Evolutionary conservation across 495 filamentous ascomycete genomes (phyloP).

Genomic region (Neurospora pannonica): DNA sequence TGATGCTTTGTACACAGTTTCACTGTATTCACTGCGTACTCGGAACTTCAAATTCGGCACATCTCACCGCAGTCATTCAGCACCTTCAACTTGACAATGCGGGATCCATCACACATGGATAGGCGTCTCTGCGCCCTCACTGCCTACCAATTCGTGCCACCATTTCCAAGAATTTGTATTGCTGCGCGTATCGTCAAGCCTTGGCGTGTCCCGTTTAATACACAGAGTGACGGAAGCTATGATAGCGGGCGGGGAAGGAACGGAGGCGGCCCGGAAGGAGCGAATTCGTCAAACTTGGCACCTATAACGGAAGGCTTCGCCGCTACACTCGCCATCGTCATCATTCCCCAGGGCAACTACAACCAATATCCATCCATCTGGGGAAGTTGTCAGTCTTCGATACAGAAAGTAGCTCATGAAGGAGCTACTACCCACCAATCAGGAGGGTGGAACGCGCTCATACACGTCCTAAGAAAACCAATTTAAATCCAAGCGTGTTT

Average conservation of each 20-base stretch:
- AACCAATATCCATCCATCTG: background rate
- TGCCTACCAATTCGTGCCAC: conserved; percentile 2
- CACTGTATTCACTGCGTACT: background rate
- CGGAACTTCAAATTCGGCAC: background rate
- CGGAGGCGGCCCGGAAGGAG: background rate
- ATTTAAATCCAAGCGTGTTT: conserved; percentile 25
- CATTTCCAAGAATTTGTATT: conserved; percentile 16
- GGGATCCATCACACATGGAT: conserved; percentile 10
- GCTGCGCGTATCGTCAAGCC: conserved; percentile 17
- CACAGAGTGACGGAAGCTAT: background rate
- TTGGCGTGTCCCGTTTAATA: conserved; percentile 27
- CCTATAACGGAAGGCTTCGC: background rate
- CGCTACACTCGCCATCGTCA: background rate
- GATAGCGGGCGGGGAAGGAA: background rate
- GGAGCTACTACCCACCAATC: conserved; percentile 22
- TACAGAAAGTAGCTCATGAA: background rate
- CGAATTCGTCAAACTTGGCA: background rate
- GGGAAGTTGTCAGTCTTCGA: background rate
- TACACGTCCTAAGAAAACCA: conserved; percentile 21
- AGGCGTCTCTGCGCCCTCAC: conserved; percentile 9
- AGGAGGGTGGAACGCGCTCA: conserved; percentile 19
- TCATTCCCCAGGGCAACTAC: background rate
- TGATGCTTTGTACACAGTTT: background rate
- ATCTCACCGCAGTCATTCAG: background rate
- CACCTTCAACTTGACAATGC: conserved; percentile 8